Evolutionary conservation across 2,329 filamentous ascomycete genomes (phyloP), one percentile per base, ranked within the genome.

Genomic region (Hymenoscyphus fructigenus): DNA sequence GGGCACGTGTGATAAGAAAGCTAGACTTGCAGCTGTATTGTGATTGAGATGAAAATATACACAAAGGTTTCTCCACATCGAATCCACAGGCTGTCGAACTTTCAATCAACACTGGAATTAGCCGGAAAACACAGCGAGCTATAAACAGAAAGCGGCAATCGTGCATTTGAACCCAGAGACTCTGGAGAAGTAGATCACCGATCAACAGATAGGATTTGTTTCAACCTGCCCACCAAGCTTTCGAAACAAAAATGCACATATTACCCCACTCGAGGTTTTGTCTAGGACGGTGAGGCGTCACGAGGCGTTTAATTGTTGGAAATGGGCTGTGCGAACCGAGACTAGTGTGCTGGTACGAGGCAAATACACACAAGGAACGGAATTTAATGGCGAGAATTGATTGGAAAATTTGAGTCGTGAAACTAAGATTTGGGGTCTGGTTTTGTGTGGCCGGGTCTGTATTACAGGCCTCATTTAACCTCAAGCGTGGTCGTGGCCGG

Each of bases 1-100:
- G 23, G 50, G 53, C 12, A 28, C 53, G 41, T 47, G 59, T 61
- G 57, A 57, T 57, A 57, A 34, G 55, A 20, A 32, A 28, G 55
- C 38, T 53, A 14, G 41, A n/a, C 53, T 36, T 56, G 60, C 23
- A 53, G 36, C 50, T 36, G 60, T 36, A 59, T 36, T 29, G 29
- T 59, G 57, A 36, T 59, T 28, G 32, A n/a, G 53, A 57, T 32
- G 28, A 57, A 28, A 57, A 17, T 23, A 50, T 50, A 50, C 44
- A 50, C 20, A 50, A 20, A 20, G 20, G 20, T 50, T 23, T 50
- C 44, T 50, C 44, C 44, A 26, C 44, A 23, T 50, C n/a, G 44
- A 50, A 50, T 50, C 44, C 44, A 50, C 44, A 50, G 44, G 44
- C 44, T 50, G 7, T 23, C n/a, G 10, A 50, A 12, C 2, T 3